These are phyloP conservation scores for Cutaneotrichosporon cutaneum DNA, from an alignment of 1,284 basidiomycete species.

Conservation along the genomic window DNA sequence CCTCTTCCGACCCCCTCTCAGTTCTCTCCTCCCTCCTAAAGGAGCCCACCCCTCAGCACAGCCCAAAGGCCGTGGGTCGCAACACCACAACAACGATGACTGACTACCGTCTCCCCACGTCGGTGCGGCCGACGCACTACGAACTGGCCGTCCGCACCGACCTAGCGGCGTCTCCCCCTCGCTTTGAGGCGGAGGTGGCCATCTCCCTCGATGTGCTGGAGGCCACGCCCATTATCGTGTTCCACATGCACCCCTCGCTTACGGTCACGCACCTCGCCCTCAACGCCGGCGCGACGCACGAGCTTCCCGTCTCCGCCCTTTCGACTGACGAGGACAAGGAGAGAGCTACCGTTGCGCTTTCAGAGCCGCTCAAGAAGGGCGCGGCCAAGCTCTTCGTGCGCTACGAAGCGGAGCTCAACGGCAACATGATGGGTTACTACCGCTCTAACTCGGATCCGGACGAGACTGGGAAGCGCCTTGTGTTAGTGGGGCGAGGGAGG, in stretches of 20 bases:
- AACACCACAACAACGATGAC: neutral
- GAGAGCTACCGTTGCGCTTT: conserved; percentile 65
- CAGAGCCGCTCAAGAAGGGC: conserved; percentile 64
- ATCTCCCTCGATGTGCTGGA: conserved; percentile 72
- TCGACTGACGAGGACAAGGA: conserved; percentile 63
- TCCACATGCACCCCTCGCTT: conserved; percentile 69
- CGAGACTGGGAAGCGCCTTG: conserved; percentile 54
- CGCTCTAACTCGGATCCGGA: conserved; percentile 54
- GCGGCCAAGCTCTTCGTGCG: conserved; percentile 58
- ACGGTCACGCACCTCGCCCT: conserved; percentile 67
- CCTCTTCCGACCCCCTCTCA: neutral
- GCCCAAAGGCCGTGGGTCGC: neutral
- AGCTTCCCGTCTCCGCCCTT: conserved; percentile 52
- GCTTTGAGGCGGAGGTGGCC: conserved; percentile 74
- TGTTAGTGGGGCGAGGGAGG: conserved; percentile 31
- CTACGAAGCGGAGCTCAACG: conserved; percentile 62
- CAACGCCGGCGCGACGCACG: conserved; percentile 56
- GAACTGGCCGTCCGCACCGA: conserved; percentile 79
- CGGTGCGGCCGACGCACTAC: conserved; percentile 67
- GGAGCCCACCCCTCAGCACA: neutral
- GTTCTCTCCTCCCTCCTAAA: neutral
- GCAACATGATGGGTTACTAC: conserved; percentile 61
- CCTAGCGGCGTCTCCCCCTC: conserved; percentile 62
- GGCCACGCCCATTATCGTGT: conserved; percentile 63
- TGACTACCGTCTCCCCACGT: conserved; percentile 68